Evolutionary conservation across 768 basidiomycete genomes (phyloP).

Genomic region (Pisolithus microcarpus): DNA sequence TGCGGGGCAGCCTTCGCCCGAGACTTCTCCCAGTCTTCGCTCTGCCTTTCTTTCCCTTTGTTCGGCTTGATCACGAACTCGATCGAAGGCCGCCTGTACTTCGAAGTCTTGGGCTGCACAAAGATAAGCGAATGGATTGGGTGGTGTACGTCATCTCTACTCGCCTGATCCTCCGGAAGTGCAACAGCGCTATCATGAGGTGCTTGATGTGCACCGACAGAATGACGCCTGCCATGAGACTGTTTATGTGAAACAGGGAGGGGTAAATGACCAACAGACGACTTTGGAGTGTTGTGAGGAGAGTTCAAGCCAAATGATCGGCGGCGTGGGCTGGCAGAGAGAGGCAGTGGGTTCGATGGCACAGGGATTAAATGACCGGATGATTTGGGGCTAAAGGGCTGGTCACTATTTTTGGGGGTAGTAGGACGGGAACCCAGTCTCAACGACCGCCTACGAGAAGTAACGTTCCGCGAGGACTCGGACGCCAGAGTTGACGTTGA

Average conservation of each 20-base stretch:
- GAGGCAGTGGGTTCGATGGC: conserved; percentile 24
- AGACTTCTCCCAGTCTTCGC: conserved; percentile 1
- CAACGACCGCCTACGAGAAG: conserved; percentile 26
- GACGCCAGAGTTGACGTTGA: conserved; percentile 21
- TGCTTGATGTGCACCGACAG: conserved; percentile 23
- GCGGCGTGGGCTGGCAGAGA: conserved; percentile 28
- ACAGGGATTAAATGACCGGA: conserved; percentile 18
- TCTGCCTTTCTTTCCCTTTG: conserved; percentile 25
- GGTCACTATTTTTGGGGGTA: conserved; percentile 24
- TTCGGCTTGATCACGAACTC: conserved; percentile 10
- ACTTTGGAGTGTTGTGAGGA: conserved; percentile 24
- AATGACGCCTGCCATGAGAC: conserved; percentile 21
- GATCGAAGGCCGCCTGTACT: conserved; percentile 3
- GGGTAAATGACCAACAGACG: conserved; percentile 22
- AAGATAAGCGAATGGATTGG: neutral
- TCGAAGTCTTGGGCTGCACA: conserved; percentile 10
- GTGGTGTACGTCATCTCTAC: neutral
- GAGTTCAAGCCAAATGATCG: conserved; percentile 27
- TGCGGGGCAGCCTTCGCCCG: conserved; percentile 4
- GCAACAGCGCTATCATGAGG: conserved; percentile 30
- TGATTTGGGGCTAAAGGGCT: conserved; percentile 12
- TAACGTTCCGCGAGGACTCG: conserved; percentile 6
- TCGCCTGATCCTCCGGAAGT: conserved; percentile 19
- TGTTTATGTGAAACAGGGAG: conserved; percentile 15
- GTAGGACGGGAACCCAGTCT: conserved; percentile 23